phyloP scores from a whole-genome alignment of 1,139 yeast genomes.

The Taphrina deformans region DNA sequence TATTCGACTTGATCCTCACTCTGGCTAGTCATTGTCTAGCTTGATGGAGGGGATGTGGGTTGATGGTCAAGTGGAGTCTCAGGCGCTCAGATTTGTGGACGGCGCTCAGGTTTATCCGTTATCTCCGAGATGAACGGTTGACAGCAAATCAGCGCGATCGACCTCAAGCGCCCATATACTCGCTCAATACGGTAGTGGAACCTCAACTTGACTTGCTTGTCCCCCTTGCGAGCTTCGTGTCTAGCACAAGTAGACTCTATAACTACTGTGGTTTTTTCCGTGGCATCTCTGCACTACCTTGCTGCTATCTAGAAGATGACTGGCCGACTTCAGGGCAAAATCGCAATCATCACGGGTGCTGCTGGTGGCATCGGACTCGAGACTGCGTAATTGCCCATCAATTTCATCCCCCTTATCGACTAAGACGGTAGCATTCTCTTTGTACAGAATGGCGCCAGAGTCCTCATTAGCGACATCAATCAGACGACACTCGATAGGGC shows the following conservation, averaged over 20 bases:
- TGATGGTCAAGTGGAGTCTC: neutral
- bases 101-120: neutral
- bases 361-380: constrained; percentile 54
- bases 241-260: too few relatives aligned
- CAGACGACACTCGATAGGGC: constrained; percentile 44
- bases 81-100: neutral
- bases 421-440: constrained; percentile 43
- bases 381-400: constrained; percentile 41
- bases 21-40: too few relatives aligned
- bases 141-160: neutral
- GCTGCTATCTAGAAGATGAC: too few relatives aligned
- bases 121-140: neutral
- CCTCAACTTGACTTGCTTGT: too few relatives aligned
- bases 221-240: too few relatives aligned
- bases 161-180: neutral
- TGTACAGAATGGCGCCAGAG: constrained; percentile 51
- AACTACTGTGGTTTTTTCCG: too few relatives aligned
- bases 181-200: too few relatives aligned
- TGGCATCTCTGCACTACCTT: too few relatives aligned
- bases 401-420: neutral
- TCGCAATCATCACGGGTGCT: constrained; percentile 63
- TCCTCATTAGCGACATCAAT: constrained; percentile 63
- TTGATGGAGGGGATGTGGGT: too few relatives aligned
- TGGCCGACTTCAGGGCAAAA: constrained; percentile 66
- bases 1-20: too few relatives aligned